Evolutionary conservation across 495 filamentous ascomycete genomes (phyloP).

Genomic region (Aspergillus leporis): DNA sequence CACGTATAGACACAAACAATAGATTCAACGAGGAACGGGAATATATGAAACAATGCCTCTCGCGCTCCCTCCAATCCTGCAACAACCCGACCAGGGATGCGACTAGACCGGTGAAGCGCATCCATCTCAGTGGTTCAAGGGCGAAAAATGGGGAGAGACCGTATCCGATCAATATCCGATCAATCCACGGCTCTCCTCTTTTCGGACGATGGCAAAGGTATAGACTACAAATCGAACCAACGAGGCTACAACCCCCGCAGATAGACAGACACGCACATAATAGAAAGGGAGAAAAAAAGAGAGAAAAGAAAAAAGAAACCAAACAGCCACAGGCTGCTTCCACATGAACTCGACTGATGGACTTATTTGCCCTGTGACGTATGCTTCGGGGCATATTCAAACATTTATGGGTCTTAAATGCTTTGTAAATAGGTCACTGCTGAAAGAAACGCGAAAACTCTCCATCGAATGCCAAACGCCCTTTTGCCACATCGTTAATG

Average conservation of each 20-base stretch:
- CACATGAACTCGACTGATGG: slow-evolving; percentile 23
- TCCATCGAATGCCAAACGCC: slow-evolving; percentile 23
- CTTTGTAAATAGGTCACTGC: slow-evolving; percentile 18
- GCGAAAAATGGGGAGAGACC: neutral
- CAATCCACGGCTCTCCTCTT: slow-evolving; percentile 7
- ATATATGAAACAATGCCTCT: slow-evolving; percentile 14
- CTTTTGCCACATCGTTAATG: slow-evolving; percentile 21
- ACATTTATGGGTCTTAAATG: slow-evolving; percentile 26
- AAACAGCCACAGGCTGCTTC: slow-evolving; percentile 21
- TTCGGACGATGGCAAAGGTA: slow-evolving; percentile 11
- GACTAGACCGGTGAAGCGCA: slow-evolving; percentile 2
- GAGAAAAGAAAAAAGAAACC: slow-evolving; percentile 5
- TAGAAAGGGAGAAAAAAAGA: neutral
- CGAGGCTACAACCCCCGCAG: slow-evolving; percentile 16
- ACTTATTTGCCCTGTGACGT: slow-evolving; percentile 13
- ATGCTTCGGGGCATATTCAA: slow-evolving; percentile 17
- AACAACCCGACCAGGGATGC: neutral
- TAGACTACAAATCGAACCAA: slow-evolving; percentile 12
- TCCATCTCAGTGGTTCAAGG: neutral
- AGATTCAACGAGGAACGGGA: slow-evolving; percentile 12
- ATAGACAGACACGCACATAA: neutral
- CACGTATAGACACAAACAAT: slow-evolving; percentile 11
- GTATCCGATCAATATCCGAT: slow-evolving; percentile 1
- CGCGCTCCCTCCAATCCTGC: neutral
- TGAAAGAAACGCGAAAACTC: slow-evolving; percentile 10